These are phyloP conservation scores for Coprinopsis cinerea DNA, from an alignment of 768 basidiomycete species.

Conservation along the genomic window DNA sequence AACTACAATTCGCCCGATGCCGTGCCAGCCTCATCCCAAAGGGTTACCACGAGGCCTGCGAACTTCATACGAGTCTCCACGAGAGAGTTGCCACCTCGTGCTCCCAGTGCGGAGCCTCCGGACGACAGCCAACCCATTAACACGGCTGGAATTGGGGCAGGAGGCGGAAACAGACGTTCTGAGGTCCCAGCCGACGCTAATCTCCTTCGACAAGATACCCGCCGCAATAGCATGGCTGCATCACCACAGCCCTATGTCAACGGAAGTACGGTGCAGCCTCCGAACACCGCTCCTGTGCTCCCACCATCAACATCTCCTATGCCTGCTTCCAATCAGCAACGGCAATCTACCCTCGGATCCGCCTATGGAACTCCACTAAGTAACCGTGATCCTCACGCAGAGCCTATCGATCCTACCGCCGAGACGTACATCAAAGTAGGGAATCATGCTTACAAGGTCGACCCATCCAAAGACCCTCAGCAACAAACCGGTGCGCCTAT, in stretches of 20 bases:
- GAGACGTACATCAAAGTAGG: conserved; percentile 71
- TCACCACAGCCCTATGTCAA: conserved; percentile 9
- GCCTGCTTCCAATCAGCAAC: conserved; percentile 19
- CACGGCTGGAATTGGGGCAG: conserved; percentile 68
- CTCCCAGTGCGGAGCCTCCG: conserved; percentile 20
- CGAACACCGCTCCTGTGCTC: conserved; percentile 16
- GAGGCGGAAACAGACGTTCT: conserved; percentile 33
- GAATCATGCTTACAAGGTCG: conserved; percentile 58
- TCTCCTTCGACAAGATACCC: conserved; percentile 24
- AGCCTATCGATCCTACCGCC: conserved; percentile 58
- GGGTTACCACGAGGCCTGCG: conserved; percentile 52
- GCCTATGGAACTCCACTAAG: conserved; percentile 15
- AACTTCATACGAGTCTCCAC: conserved; percentile 43
- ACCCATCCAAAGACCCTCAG: conserved; percentile 63
- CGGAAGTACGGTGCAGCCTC: conserved; percentile 5
- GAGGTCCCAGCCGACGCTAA: conserved; percentile 19
- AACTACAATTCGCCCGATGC: conserved; percentile 70
- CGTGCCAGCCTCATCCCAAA: conserved; percentile 51
- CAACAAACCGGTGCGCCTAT: conserved; percentile 18
- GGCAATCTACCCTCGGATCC: conserved; percentile 14
- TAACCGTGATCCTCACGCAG: conserved; percentile 49
- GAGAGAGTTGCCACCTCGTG: conserved; percentile 30
- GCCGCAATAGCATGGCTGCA: conserved; percentile 3
- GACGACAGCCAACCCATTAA: conserved; percentile 47
- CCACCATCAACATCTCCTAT: conserved; percentile 17